Evolutionary conservation across 345 rosid species (phyloP).

Genomic region (Schrenkiella parvula): DNA sequence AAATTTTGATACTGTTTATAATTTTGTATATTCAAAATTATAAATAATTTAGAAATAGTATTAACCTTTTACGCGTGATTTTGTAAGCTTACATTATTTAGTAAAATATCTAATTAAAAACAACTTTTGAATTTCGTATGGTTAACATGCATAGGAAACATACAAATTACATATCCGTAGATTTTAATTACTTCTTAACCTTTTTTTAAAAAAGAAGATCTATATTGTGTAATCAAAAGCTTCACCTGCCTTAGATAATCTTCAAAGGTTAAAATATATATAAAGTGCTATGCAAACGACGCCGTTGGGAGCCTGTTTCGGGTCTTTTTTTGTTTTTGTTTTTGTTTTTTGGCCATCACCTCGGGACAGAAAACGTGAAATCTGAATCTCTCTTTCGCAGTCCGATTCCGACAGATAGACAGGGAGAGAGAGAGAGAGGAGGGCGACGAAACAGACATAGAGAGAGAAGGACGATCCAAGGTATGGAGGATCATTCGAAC

Average conservation of each 20-base stretch:
- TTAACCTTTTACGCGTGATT: no score
- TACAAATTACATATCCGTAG: background rate
- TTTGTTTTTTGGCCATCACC: background rate
- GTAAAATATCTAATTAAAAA: no score
- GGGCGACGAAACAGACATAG: constrained; percentile 15
- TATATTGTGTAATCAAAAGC: background rate
- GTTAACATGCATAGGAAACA: background rate
- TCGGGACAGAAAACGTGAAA: constrained; percentile 25
- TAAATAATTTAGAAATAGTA: no score
- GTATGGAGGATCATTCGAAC: constrained; percentile 45
- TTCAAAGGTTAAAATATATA: background rate
- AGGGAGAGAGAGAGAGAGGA: background rate
- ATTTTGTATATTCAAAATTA: no score
- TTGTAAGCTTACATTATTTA: no score
- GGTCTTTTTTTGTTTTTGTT: background rate
- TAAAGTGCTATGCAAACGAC: background rate
- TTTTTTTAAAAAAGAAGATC: background rate
- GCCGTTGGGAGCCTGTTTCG: background rate
- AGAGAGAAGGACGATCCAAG: constrained; percentile 8
- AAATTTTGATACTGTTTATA: no score
- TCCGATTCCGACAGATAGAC: constrained; percentile 33
- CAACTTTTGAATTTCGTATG: background rate
- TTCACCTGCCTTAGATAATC: background rate
- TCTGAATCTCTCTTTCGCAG: constrained; percentile 31
- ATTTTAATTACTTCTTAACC: background rate